Evolutionary conservation across 2,329 filamentous ascomycete genomes (phyloP).

Genomic region (Geosmithia flava): DNA sequence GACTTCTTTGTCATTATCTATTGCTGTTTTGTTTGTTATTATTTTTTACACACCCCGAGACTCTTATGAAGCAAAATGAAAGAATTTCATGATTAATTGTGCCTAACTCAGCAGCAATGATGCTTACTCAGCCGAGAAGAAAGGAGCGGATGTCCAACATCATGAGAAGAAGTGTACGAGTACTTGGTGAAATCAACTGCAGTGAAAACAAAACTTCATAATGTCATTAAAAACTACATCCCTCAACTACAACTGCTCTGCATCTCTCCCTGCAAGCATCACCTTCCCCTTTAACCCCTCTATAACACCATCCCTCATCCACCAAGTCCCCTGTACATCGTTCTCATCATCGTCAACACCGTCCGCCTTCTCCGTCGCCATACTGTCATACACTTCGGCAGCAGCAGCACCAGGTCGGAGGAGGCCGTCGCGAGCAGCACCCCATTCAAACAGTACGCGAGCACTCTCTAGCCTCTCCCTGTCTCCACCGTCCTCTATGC

Average conservation of each 20-base stretch:
- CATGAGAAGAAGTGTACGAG: too few species aligned
- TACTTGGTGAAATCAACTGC: too few species aligned
- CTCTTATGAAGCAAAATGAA: not conserved
- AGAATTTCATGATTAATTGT: not conserved
- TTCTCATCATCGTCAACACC: constrained; percentile 10
- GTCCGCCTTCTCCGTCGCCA: constrained; percentile 17
- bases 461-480: constrained; percentile 14
- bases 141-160: too few species aligned
- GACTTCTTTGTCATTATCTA: not conserved
- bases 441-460: constrained; percentile 42
- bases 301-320: constrained; percentile 42
- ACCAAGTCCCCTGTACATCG: constrained; percentile 28
- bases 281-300: constrained; percentile 42
- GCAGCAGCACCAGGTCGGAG: constrained; percentile 5
- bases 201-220: too few species aligned
- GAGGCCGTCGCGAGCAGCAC: constrained; percentile 27
- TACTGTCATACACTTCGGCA: constrained; percentile 16
- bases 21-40: constrained; percentile 1
- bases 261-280: constrained; percentile 32
- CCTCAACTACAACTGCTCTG: not conserved
- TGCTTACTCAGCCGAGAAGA: too few species aligned
- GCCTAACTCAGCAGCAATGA: too few species aligned
- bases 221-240: too few species aligned
- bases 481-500: constrained; percentile 27
- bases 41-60: not conserved